Evolutionary conservation across 257 asterid species (phyloP).

Genomic region (Fraxinus quadrangulata): DNA sequence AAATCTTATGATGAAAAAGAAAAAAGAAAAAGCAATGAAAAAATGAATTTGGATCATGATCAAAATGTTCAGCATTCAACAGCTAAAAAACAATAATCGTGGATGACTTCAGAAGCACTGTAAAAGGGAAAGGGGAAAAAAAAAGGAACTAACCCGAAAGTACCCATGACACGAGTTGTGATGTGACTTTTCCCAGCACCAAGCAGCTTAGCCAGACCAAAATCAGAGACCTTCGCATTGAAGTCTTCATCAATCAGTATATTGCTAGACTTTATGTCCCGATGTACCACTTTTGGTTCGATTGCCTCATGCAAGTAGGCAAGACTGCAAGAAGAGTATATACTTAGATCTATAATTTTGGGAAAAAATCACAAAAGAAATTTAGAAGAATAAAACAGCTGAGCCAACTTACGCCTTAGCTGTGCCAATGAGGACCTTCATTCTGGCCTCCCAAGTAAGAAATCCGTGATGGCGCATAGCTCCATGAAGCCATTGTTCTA

Average conservation of each 20-base stretch:
- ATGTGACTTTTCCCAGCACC: constrained; percentile 34
- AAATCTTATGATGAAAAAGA: background rate
- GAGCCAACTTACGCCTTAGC: constrained; percentile 34
- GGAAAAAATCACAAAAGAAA: background rate
- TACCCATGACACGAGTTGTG: constrained; percentile 42
- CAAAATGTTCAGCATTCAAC: background rate
- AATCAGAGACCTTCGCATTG: constrained; percentile 36
- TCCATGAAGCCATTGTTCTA: constrained; percentile 46
- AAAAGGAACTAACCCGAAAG: constrained; percentile 33
- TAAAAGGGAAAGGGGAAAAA: background rate
- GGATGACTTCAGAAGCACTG: background rate
- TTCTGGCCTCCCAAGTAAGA: constrained; percentile 41
- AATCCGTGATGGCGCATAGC: constrained; percentile 31
- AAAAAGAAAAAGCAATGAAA: background rate
- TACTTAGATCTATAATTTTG: background rate
- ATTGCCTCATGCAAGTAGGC: constrained; percentile 42
- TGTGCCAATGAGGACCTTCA: constrained; percentile 34
- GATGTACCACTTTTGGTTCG: constrained; percentile 41
- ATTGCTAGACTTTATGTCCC: constrained; percentile 41
- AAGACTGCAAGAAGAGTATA: constrained; percentile 20
- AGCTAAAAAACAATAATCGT: background rate
- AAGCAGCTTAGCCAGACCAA: constrained; percentile 41
- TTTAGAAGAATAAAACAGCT: background rate
- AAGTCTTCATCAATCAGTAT: constrained; percentile 37
- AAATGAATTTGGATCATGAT: constrained; percentile 9